These are phyloP conservation scores for Pseudogymnoascus sp. DNA, from an alignment of 2,329 filamentous ascomycete species.

Conservation along the genomic window DNA sequence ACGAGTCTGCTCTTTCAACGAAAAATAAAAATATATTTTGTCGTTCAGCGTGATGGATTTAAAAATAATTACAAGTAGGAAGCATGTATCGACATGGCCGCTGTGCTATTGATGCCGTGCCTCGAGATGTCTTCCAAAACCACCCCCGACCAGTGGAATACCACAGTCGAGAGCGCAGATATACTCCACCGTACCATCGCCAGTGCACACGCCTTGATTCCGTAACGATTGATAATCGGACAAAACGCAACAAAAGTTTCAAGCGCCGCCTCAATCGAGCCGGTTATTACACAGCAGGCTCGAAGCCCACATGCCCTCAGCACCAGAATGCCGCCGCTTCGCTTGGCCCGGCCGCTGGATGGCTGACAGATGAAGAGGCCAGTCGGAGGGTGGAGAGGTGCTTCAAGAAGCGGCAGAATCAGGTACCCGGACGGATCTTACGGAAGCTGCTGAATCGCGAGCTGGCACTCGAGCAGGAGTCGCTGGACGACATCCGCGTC, in stretches of 20 bases:
- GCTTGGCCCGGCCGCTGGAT: neutral
- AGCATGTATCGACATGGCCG: constrained; percentile 6
- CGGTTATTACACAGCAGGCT: neutral
- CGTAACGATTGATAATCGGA: neutral
- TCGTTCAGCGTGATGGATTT: constrained; percentile 6
- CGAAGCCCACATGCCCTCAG: neutral
- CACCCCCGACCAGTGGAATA: neutral
- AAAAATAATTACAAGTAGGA: constrained; percentile 1
- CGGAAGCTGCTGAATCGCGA: constrained; percentile 47
- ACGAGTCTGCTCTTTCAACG: neutral
- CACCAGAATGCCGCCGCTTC: neutral
- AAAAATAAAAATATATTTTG: neutral
- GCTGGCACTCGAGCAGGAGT: constrained; percentile 47
- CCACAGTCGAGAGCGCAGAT: neutral
- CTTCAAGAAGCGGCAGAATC: constrained; percentile 12
- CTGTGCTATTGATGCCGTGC: neutral
- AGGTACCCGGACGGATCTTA: constrained; percentile 47
- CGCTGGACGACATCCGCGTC: constrained; percentile 51
- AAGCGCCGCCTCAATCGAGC: neutral
- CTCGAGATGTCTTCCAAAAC: neutral
- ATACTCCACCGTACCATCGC: neutral
- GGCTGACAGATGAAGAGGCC: neutral
- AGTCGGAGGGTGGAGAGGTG: neutral
- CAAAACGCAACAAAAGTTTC: neutral
- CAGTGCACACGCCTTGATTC: neutral